These are phyloP conservation scores for Hypoxylon fragiforme DNA, from an alignment of 495 filamentous ascomycete genomes.

Conservation along the genomic window DNA sequence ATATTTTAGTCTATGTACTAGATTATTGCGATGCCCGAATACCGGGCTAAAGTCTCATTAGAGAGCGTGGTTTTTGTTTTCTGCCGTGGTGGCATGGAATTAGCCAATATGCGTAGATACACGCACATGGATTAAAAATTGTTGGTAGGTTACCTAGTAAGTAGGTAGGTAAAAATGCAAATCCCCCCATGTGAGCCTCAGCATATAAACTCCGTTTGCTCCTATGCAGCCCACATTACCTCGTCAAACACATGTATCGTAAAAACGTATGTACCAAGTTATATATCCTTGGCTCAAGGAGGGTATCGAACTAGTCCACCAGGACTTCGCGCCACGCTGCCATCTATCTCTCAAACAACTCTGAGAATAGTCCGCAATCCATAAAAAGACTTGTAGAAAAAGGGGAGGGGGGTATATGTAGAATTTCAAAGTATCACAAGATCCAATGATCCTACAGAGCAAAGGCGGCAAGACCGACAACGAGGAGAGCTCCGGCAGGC, in stretches of 20 bases:
- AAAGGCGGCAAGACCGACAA: slow-evolving; percentile 37
- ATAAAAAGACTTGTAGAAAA: slow-evolving; percentile 5
- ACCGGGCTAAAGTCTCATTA: slow-evolving; percentile 17
- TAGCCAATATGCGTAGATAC: slow-evolving; percentile 29
- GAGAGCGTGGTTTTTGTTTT: slow-evolving; percentile 24
- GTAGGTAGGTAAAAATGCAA: slow-evolving; percentile 16
- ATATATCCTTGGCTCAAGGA: slow-evolving; percentile 24
- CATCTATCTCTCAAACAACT: slow-evolving; percentile 15
- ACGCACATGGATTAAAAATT: slow-evolving; percentile 16
- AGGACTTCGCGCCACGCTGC: slow-evolving; percentile 16
- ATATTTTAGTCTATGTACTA: slow-evolving; percentile 22
- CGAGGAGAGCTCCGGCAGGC: slow-evolving; percentile 37
- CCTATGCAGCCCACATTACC: slow-evolving; percentile 22
- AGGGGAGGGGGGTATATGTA: slow-evolving; percentile 29
- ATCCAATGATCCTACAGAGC: slow-evolving; percentile 32
- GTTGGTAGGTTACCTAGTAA: no score
- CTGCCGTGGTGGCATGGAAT: slow-evolving; percentile 23
- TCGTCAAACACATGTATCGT: slow-evolving; percentile 27
- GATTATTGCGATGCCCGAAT: slow-evolving; percentile 12
- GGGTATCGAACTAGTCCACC: slow-evolving; percentile 30
- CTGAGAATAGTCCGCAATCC: slow-evolving; percentile 14
- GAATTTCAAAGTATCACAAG: slow-evolving; percentile 18
- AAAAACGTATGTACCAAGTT: slow-evolving; percentile 21
- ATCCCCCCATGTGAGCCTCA: slow-evolving; percentile 19
- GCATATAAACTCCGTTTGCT: slow-evolving; percentile 17